phyloP scores from a whole-genome alignment of 495 filamentous ascomycete species.

The Tetracladium setigerum region DNA sequence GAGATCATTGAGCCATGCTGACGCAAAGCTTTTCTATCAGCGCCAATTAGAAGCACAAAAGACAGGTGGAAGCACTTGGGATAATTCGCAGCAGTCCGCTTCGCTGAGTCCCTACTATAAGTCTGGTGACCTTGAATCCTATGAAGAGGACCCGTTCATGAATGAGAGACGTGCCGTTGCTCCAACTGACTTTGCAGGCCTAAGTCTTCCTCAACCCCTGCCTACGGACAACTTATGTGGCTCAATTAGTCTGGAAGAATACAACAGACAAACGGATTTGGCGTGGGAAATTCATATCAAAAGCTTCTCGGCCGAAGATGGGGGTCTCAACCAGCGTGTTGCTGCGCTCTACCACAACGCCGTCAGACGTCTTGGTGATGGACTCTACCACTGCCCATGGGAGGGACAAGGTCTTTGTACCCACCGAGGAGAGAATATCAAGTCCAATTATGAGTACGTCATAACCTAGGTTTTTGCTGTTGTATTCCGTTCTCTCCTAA shows the following conservation, averaged over 20 bases:
- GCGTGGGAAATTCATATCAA: too few relatives aligned
- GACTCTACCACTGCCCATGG: constrained; percentile 81
- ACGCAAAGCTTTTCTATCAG: constrained; percentile 93
- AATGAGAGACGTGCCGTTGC: too few relatives aligned
- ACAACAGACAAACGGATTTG: too few relatives aligned
- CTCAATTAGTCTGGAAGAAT: too few relatives aligned
- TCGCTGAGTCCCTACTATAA: constrained; percentile 48
- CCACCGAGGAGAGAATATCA: constrained; percentile 77
- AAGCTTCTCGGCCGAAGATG: too few relatives aligned
- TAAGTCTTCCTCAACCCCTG: too few relatives aligned
- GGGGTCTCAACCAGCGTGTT: too few relatives aligned
- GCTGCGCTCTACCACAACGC: constrained; percentile 67
- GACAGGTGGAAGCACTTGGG: constrained; percentile 36
- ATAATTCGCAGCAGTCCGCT: constrained; percentile 36
- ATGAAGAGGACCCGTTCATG: too few relatives aligned
- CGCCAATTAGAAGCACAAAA: constrained; percentile 55
- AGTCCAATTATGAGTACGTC: constrained; percentile 90
- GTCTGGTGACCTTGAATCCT: too few relatives aligned
- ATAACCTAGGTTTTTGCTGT: constrained; percentile 5
- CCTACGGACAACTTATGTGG: too few relatives aligned
- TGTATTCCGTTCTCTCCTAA: neutral
- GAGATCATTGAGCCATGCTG: constrained; percentile 81
- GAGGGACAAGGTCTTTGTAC: constrained; percentile 64
- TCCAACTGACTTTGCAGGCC: too few relatives aligned
- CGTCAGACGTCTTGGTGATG: constrained; percentile 54